Percentiles rank a stretch among this genome's conserved stretches.
phyloP scores from a whole-genome alignment of 352 stramenopile genomes.

The Pythium angustatum region DNA sequence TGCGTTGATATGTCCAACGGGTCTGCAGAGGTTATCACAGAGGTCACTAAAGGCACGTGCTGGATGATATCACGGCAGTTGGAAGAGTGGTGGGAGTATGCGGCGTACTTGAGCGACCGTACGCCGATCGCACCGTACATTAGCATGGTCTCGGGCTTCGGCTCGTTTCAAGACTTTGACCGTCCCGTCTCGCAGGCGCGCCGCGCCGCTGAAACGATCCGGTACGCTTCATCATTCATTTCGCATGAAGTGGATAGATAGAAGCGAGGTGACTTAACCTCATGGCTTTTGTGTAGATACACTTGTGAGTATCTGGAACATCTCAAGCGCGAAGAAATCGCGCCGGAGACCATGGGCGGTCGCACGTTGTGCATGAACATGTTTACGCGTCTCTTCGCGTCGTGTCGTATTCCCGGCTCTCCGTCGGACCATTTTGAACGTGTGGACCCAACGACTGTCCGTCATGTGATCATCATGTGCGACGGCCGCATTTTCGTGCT shows the following conservation, averaged over 20 bases:
- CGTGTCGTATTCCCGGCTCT: conserved; percentile 83
- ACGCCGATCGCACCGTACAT: conserved; percentile 90
- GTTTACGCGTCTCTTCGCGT: conserved; percentile 88
- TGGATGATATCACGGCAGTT: too few species aligned
- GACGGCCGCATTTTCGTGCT: conserved; percentile 54
- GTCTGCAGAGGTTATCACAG: too few species aligned
- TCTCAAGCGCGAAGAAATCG: conserved; percentile 80
- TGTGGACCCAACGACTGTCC: conserved; percentile 34
- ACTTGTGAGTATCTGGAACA: conserved; percentile 86
- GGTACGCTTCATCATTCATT: too few species aligned
- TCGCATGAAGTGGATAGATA: too few species aligned
- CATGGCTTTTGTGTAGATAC: conserved; percentile 31
- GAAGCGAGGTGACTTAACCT: not conserved
- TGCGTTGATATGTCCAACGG: conserved; percentile 21
- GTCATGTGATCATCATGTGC: conserved; percentile 57
- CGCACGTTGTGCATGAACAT: conserved; percentile 90
- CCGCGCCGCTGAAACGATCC: conserved; percentile 59
- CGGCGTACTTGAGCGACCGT: conserved; percentile 72
- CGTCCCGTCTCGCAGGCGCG: conserved; percentile 56
- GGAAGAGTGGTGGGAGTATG: conserved; percentile 93
- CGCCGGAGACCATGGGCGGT: conserved; percentile 86
- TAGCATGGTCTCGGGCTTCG: conserved; percentile 96
- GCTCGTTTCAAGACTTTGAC: conserved; percentile 90
- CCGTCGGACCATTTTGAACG: conserved; percentile 57
- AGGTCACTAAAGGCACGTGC: too few species aligned